Percentiles rank a stretch among this genome's conserved stretches.
phyloP scores from a whole-genome alignment of 2,329 filamentous ascomycete genomes.

The Aspergillus quadricinctus region DNA sequence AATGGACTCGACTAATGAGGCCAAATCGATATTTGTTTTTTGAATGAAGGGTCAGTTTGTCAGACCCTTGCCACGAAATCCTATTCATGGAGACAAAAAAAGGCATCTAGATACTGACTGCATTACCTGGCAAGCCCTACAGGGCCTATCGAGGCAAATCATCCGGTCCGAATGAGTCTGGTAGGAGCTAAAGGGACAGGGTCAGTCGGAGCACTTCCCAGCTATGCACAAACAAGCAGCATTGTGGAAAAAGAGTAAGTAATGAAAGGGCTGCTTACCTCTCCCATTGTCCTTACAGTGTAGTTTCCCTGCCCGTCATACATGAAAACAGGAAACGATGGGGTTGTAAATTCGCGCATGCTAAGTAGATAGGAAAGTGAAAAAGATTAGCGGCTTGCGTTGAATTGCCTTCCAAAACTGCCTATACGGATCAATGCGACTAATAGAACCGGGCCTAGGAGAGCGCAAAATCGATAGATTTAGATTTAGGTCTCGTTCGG shows the following conservation, averaged over 20 bases:
- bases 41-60: not conserved
- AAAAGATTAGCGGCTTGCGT: not conserved
- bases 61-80: not conserved
- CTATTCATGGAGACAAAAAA: not conserved
- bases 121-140: not conserved
- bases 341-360: constrained; percentile 69
- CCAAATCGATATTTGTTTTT: not conserved
- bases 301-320: constrained; percentile 76
- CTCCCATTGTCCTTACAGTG: constrained; percentile 33
- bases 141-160: constrained; percentile 40
- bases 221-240: not conserved
- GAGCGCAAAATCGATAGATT: not conserved
- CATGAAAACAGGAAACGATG: constrained; percentile 80
- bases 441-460: not conserved
- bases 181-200: constrained; percentile 52
- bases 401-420: not conserved
- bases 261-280: constrained; percentile 26
- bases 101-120: not conserved
- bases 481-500: not conserved
- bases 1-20: not conserved
- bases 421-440: not conserved
- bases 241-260: not conserved
- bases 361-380: constrained; percentile 14
- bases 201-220: not conserved
- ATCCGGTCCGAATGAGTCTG: constrained; percentile 64